Evolutionary conservation across 2,329 filamentous ascomycete species (phyloP), one percentile per base, ranked within the genome.

Genomic region (Cyphellophora europaea): DNA sequence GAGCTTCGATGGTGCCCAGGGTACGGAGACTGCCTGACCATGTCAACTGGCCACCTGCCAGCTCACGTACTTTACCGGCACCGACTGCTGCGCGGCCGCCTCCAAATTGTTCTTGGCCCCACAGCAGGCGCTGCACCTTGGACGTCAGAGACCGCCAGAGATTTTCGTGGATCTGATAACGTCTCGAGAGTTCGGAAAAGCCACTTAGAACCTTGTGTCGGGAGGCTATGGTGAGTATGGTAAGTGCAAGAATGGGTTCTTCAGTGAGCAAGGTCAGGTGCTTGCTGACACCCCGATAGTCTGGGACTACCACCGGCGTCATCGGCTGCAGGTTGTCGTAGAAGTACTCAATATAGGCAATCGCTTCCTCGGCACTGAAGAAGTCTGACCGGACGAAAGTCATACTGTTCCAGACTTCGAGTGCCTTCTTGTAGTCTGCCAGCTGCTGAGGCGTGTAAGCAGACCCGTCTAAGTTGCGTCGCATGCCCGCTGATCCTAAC

Each of bases 351-450:
- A 98, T 84, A 53, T 96, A 96, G 28, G 81, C 79, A 57, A 96
- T 88, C 14, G 86, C 89, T 59, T 98, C 91, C 46, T 83, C 78
- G 1, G 89, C 83, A 0, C 87, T 93, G 56, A 98, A 91, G 89
- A 89, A 96, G 6, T 91, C 91, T 6, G 87, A 87, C 35, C 87
- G 79, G n/a, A 96, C 89, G 54, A 96, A 96, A 28, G 88, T 79
- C 56, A 95, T 88, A 44, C 86, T 72, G 2, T 80, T 77, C 91
- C 91, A 98, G n/a, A 86, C 82, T 50, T 77, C 79, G 40, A 94
- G 63, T 1, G 88, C 88, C 38, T 82, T 75, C 27, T 72, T 63
- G 48, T 55, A 59, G 18, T 59, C 56, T 3, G 56, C 47, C 38
- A 65, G 58, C 30, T 46, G 37, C 27, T 40, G 30, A 19, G 41